Evolutionary conservation across 306 rosid species (phyloP).

Genomic region (Hylodesmum podocarpum): DNA sequence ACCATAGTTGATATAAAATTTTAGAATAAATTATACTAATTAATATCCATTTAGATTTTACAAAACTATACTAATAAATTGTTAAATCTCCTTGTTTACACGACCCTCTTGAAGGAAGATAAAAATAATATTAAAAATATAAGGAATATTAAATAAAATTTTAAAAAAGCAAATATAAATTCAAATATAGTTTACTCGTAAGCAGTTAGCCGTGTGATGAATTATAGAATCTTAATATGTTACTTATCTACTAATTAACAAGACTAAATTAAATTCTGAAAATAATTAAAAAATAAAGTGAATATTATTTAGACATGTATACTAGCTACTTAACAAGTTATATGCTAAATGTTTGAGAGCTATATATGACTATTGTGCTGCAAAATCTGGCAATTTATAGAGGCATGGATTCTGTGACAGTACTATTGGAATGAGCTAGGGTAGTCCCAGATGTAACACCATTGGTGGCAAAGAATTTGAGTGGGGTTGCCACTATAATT

Average conservation of each 20-base stretch:
- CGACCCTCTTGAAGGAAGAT: too few relatives aligned
- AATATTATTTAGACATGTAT: background rate
- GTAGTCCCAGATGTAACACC: background rate
- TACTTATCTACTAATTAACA: background rate
- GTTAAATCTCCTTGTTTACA: too few relatives aligned
- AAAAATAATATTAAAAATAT: too few relatives aligned
- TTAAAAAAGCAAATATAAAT: too few relatives aligned
- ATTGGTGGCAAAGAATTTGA: background rate
- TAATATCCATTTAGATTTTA: too few relatives aligned
- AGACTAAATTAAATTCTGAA: background rate
- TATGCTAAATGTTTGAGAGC: background rate
- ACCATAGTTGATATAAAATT: background rate
- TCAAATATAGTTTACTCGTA: too few relatives aligned
- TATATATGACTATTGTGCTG: background rate
- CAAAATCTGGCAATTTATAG: slow-evolving; percentile 27
- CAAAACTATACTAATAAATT: too few relatives aligned
- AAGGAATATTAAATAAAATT: too few relatives aligned
- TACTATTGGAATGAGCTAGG: background rate
- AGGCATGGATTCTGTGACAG: background rate
- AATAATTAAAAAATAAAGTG: background rate
- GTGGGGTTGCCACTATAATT: slow-evolving; percentile 34
- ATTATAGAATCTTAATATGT: background rate
- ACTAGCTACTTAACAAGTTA: background rate
- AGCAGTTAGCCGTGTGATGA: background rate
- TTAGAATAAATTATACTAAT: too few relatives aligned